phyloP scores from a whole-genome alignment of 129 eudicot species.

The Centella asiatica region DNA sequence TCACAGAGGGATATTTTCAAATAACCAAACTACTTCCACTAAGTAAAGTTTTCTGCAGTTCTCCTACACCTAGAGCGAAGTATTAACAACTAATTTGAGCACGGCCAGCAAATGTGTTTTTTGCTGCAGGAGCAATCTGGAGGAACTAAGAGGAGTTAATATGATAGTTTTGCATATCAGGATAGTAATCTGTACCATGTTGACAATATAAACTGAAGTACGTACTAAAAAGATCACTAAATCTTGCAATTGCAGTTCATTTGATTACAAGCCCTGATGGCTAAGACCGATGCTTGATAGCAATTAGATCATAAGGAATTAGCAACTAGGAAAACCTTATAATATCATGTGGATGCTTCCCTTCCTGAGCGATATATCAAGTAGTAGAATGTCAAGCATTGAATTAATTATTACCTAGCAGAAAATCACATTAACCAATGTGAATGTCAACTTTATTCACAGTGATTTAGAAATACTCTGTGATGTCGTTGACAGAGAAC shows the following conservation, averaged over 20 bases:
- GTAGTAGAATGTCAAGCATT: not conserved
- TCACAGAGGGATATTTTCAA: not conserved
- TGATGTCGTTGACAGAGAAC: slow-evolving; percentile 77
- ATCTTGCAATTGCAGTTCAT: too few species aligned
- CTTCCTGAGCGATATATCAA: not conserved
- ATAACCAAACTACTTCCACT: not conserved
- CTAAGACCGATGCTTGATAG: too few species aligned
- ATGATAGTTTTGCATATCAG: not conserved
- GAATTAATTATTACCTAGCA: too few species aligned
- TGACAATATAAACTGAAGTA: not conserved
- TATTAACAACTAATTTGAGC: not conserved
- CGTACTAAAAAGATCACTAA: too few species aligned
- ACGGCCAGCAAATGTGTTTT: not conserved
- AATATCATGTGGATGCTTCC: too few species aligned
- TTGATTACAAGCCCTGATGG: too few species aligned
- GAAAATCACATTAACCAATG: too few species aligned
- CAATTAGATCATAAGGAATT: too few species aligned
- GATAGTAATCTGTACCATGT: not conserved
- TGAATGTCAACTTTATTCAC: not conserved
- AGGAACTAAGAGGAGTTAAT: not conserved
- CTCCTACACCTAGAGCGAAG: not conserved
- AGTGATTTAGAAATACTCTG: slow-evolving; percentile 17
- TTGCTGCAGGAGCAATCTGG: not conserved
- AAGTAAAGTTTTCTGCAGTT: not conserved
- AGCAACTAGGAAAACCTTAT: too few species aligned